These are phyloP conservation scores for Phytophthora agathidicida DNA, from an alignment of 352 stramenopile species.

Conservation along the genomic window DNA sequence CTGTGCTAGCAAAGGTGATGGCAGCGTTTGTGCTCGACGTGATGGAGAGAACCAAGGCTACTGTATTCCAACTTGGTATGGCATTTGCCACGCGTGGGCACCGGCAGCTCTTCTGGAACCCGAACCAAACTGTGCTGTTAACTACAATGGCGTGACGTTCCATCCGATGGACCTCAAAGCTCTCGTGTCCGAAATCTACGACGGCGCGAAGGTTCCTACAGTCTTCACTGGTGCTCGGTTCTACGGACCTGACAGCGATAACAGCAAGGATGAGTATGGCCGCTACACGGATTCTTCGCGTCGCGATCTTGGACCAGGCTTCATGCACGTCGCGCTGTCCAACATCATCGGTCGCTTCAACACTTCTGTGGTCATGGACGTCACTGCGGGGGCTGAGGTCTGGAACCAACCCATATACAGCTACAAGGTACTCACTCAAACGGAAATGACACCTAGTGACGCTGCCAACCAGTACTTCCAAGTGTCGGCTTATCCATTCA, in stretches of 20 bases:
- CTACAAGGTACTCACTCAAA: constrained; percentile 45
- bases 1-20: constrained; percentile 29
- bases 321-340: constrained; percentile 51
- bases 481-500: constrained; percentile 56
- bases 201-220: constrained; percentile 40
- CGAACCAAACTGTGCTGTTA: constrained; percentile 48
- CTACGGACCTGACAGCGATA: constrained; percentile 28
- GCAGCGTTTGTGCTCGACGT: constrained; percentile 40
- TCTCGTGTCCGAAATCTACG: constrained; percentile 48
- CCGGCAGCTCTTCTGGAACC: constrained; percentile 47
- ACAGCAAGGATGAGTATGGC: constrained; percentile 46
- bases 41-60: constrained; percentile 39
- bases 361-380: constrained; percentile 51
- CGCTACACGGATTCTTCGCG: constrained; percentile 45
- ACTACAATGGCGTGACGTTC: constrained; percentile 52
- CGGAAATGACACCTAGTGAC: constrained; percentile 40
- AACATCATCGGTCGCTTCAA: constrained; percentile 56
- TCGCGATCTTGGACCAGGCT: constrained; percentile 54
- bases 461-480: constrained; percentile 42
- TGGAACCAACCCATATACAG: constrained; percentile 68
- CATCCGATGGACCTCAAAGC: constrained; percentile 59
- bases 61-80: constrained; percentile 54
- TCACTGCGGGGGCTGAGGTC: constrained; percentile 41
- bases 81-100: constrained; percentile 55
- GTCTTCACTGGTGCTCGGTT: constrained; percentile 53